Evolutionary conservation across 352 stramenopile genomes (phyloP).

Genomic region (Albugo candida): DNA sequence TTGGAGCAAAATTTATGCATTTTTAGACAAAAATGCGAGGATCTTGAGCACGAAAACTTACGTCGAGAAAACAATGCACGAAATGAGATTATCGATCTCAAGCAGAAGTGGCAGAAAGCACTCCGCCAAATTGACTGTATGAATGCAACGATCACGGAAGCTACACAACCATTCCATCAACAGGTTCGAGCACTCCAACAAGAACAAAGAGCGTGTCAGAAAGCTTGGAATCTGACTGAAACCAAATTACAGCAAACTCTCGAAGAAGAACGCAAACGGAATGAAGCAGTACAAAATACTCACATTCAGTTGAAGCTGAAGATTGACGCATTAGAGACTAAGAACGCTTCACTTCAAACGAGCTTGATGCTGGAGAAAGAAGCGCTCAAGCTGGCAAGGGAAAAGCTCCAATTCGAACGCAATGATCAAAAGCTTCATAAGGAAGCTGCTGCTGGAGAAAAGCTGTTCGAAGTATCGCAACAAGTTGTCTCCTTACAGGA

Average conservation of each 20-base stretch:
- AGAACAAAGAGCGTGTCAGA: slow-evolving; percentile 31
- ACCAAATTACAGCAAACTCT: not conserved
- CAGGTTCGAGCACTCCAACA: slow-evolving; percentile 54
- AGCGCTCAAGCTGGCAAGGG: no score
- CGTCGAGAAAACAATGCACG: slow-evolving; percentile 43
- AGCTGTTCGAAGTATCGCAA: not conserved
- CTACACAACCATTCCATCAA: slow-evolving; percentile 48
- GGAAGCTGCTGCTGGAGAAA: not conserved
- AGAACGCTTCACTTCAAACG: no score
- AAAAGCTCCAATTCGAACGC: no score
- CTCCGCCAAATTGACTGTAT: slow-evolving; percentile 44
- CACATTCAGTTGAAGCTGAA: no score
- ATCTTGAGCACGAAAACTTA: slow-evolving; percentile 28
- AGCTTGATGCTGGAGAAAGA: no score
- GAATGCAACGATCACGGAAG: slow-evolving; percentile 41
- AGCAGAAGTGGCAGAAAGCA: slow-evolving; percentile 64
- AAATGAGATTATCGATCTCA: slow-evolving; percentile 30
- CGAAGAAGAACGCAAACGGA: no score
- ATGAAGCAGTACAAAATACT: no score
- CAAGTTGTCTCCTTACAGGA: no score
- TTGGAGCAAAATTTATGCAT: slow-evolving; percentile 41
- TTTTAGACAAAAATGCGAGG: slow-evolving; percentile 28
- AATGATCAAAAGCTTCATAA: not conserved
- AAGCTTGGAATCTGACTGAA: slow-evolving; percentile 35
- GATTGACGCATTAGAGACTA: no score